Percentiles rank a stretch among this genome's conserved stretches.
Evolutionary conservation across 768 basidiomycete species (phyloP).

Genomic region (Lentinula edodes): DNA sequence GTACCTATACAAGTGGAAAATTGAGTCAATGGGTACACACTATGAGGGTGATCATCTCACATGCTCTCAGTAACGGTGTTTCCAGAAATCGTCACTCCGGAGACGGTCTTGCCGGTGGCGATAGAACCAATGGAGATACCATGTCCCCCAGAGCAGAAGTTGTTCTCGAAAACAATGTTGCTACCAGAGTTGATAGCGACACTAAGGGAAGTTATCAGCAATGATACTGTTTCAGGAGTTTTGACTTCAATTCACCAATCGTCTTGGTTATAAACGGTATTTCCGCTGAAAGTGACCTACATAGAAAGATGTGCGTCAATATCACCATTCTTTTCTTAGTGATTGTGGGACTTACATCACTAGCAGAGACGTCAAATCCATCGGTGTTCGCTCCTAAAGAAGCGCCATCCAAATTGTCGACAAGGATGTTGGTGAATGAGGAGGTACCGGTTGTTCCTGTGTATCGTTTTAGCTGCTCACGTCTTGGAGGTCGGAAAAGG

Average conservation of each 20-base stretch:
- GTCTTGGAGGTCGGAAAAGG: too few species aligned
- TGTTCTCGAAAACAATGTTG: constrained; percentile 28
- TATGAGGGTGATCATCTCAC: background rate
- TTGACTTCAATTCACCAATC: background rate
- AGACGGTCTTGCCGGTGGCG: constrained; percentile 20
- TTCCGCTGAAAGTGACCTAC: constrained; percentile 1
- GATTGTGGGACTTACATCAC: constrained; percentile 1
- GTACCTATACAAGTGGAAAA: background rate
- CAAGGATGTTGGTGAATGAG: background rate
- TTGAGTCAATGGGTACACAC: too few species aligned
- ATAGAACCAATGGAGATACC: constrained; percentile 46
- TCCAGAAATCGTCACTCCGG: constrained; percentile 1
- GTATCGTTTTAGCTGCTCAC: background rate
- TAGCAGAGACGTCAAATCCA: constrained; percentile 20
- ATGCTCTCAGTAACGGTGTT: constrained; percentile 22
- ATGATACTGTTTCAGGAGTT: too few species aligned
- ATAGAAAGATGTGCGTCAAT: background rate
- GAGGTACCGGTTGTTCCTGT: background rate
- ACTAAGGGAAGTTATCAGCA: constrained; percentile 29
- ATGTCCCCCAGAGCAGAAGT: constrained; percentile 39
- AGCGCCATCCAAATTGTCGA: constrained; percentile 1
- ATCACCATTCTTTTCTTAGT: too few species aligned
- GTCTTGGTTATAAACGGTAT: constrained; percentile 2
- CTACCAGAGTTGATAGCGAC: constrained; percentile 22
- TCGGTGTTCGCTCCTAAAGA: constrained; percentile 21